phyloP scores from a whole-genome alignment of 768 basidiomycete species.

The Pisolithus microcarpus region DNA sequence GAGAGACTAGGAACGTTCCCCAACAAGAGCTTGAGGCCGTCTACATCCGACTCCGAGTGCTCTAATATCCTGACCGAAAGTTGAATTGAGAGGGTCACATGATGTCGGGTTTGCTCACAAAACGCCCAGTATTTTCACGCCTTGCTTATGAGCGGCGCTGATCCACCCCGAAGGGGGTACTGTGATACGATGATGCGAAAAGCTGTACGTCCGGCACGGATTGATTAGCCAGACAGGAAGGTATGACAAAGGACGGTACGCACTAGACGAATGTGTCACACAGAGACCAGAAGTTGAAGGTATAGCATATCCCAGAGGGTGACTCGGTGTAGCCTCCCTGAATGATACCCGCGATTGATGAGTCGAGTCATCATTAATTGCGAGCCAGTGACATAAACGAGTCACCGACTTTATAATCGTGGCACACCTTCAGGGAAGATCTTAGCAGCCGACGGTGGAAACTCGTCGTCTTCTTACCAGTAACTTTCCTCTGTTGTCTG shows the following conservation, averaged over 20 bases:
- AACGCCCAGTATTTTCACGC: constrained; percentile 72
- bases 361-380: constrained; percentile 17
- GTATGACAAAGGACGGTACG: constrained; percentile 18
- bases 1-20: constrained; percentile 31
- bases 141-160: constrained; percentile 71
- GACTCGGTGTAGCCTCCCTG: constrained; percentile 75
- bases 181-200: constrained; percentile 77
- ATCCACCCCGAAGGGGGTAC: constrained; percentile 76
- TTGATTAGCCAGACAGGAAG: constrained; percentile 1
- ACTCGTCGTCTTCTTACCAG: constrained; percentile 42
- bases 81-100: constrained; percentile 24
- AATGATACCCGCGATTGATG: constrained; percentile 1
- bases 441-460: constrained; percentile 15
- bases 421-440: constrained; percentile 19
- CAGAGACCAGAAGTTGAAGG: constrained; percentile 72
- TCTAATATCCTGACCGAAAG: constrained; percentile 48
- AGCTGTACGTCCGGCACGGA: constrained; percentile 36
- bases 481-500: constrained; percentile 41
- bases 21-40: constrained; percentile 59
- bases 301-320: constrained; percentile 57
- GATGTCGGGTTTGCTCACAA: constrained; percentile 45
- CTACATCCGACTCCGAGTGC: constrained; percentile 33
- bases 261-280: constrained; percentile 75
- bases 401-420: constrained; percentile 25
- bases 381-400: constrained; percentile 19